phyloP scores from a whole-genome alignment of 495 filamentous ascomycete species.

The Penicillium diatomitis region DNA sequence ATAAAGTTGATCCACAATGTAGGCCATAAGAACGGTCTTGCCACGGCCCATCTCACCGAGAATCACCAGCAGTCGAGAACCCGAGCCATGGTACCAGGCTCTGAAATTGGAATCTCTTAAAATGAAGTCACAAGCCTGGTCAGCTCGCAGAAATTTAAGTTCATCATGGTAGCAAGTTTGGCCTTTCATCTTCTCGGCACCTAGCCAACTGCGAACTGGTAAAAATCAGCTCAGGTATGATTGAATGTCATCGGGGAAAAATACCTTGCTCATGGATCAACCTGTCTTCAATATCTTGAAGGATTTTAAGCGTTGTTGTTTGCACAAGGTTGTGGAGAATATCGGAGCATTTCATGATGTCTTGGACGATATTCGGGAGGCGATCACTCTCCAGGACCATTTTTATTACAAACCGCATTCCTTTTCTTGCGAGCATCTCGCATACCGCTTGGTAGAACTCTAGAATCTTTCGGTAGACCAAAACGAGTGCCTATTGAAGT shows the following conservation, averaged over 20 bases:
- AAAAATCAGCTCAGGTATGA: not conserved
- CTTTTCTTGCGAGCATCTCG: not conserved
- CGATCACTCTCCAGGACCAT: not conserved
- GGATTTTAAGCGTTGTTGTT: not conserved
- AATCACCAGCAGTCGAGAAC: not conserved
- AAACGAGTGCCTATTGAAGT: not conserved
- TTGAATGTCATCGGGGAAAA: not conserved
- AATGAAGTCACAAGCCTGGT: not conserved
- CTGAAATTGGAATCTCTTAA: not conserved
- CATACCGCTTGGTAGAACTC: not conserved
- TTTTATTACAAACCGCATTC: not conserved
- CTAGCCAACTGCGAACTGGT: not conserved
- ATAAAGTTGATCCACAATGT: not conserved
- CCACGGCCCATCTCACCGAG: not conserved
- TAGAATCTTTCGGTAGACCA: not conserved
- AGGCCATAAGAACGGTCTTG: not conserved
- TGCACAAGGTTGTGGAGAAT: not conserved
- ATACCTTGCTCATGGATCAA: not conserved
- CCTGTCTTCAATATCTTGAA: not conserved
- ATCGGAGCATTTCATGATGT: not conserved
- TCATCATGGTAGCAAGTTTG: not conserved
- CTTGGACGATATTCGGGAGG: not conserved
- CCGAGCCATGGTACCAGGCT: not conserved
- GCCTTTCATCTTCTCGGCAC: not conserved
- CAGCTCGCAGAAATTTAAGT: too few relatives aligned